Evolutionary conservation across 2,329 filamentous ascomycete genomes (phyloP).

Genomic region (Akanthomyces dipterigenus): DNA sequence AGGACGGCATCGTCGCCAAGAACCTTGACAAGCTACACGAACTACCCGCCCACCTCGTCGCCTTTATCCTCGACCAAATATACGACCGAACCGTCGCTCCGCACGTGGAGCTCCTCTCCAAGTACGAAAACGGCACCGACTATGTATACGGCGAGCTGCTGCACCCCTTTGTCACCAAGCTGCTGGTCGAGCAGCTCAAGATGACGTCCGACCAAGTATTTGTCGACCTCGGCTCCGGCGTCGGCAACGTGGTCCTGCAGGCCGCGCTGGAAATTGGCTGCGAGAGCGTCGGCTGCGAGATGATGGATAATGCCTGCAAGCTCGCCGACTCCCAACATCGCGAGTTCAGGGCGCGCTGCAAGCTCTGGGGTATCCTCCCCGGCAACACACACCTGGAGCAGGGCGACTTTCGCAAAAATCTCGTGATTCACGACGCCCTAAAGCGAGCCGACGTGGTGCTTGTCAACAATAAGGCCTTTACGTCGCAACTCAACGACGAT

Average conservation of each 20-base stretch:
- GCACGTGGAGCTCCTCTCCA: slow-evolving; percentile 72
- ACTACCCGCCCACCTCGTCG: slow-evolving; percentile 65
- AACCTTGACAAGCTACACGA: slow-evolving; percentile 64
- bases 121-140: slow-evolving; percentile 85
- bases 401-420: slow-evolving; percentile 75
- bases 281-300: slow-evolving; percentile 93
- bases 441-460: slow-evolving; percentile 89
- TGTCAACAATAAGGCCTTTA: slow-evolving; percentile 97
- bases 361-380: slow-evolving; percentile 78
- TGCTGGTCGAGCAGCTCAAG: slow-evolving; percentile 67
- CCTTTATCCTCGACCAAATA: slow-evolving; percentile 77
- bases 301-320: slow-evolving; percentile 85
- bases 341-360: slow-evolving; percentile 80
- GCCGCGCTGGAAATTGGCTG: slow-evolving; percentile 89
- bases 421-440: slow-evolving; percentile 63
- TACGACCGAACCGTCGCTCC: slow-evolving; percentile 92
- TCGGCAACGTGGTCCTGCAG: slow-evolving; percentile 92
- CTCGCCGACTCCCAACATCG: slow-evolving; percentile 72
- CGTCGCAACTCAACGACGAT: slow-evolving; percentile 74
- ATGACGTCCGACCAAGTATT: slow-evolving; percentile 83
- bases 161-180: slow-evolving; percentile 73
- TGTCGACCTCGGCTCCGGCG: slow-evolving; percentile 89
- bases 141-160: slow-evolving; percentile 93
- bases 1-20: slow-evolving; percentile 63
- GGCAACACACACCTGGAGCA: slow-evolving; percentile 74